Percentiles rank a stretch among this genome's conserved stretches.
Conservation (phyloP, 2,329 filamentous ascomycete genomes). For the Endoconidiophora polonica region DNA sequence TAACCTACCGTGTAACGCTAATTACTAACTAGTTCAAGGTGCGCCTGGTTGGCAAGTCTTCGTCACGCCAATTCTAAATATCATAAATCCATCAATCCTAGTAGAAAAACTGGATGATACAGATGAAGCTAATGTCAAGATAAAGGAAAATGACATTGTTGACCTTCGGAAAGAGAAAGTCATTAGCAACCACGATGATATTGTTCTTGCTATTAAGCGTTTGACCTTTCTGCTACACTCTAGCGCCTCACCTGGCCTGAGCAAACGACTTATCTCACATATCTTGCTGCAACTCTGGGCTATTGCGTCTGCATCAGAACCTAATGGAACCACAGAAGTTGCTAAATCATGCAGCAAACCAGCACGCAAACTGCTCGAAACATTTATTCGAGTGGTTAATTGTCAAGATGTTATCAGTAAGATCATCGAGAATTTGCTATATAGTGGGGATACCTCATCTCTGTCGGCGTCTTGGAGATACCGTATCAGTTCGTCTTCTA, state of each 20-base stretch:
- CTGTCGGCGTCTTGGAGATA: conserved; percentile 34
- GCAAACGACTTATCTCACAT: conserved; percentile 41
- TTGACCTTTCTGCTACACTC: conserved; percentile 40
- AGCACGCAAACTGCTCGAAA: conserved; percentile 34
- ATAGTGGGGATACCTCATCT: conserved; percentile 28
- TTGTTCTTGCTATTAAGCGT: conserved; percentile 36
- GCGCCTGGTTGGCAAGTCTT: conserved; percentile 46
- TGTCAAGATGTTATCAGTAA: conserved; percentile 30
- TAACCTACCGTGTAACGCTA: neutral
- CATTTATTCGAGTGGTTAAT: conserved; percentile 40
- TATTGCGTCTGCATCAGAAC: conserved; percentile 26
- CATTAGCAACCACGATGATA: conserved; percentile 29
- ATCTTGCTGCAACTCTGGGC: conserved; percentile 47
- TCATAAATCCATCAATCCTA: conserved; percentile 29
- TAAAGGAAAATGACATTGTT: conserved; percentile 25
- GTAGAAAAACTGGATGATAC: neutral
- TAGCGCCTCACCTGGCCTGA: conserved; percentile 49
- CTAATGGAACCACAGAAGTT: conserved; percentile 24
- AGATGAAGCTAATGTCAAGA: conserved; percentile 12
- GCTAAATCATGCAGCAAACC: conserved; percentile 27
- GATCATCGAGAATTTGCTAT: conserved; percentile 39
- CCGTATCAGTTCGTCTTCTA: conserved; percentile 20
- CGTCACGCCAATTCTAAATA: conserved; percentile 37
- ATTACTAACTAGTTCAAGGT: conserved; percentile 20
- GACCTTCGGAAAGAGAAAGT: conserved; percentile 28